These are phyloP conservation scores for Russula abietina DNA, from an alignment of 768 basidiomycete genomes.

Conservation along the genomic window DNA sequence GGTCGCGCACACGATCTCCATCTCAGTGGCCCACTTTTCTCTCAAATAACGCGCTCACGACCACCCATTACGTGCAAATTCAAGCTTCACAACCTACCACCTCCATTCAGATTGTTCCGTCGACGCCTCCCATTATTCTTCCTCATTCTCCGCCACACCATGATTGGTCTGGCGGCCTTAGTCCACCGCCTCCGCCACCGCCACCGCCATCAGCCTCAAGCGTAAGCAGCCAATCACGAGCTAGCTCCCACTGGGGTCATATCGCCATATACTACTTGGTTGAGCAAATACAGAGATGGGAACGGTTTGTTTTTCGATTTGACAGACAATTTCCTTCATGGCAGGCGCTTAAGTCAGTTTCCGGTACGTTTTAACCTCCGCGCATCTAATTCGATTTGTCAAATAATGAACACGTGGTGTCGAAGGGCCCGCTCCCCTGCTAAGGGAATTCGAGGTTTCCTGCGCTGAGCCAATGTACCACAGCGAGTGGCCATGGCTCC, in stretches of 20 bases:
- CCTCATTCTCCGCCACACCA: constrained; percentile 25
- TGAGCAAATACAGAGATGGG: constrained; percentile 77
- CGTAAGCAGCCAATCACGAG: constrained; percentile 32
- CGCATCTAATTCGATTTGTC: not conserved
- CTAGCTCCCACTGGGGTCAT: constrained; percentile 69
- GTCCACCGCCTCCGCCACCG: constrained; percentile 17
- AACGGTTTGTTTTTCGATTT: constrained; percentile 73
- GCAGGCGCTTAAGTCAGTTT: constrained; percentile 65
- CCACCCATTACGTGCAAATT: constrained; percentile 27
- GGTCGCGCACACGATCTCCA: constrained; percentile 24
- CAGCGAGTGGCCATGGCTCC: constrained; percentile 71
- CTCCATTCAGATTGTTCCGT: constrained; percentile 25
- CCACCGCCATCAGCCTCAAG: constrained; percentile 27
- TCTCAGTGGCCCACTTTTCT: constrained; percentile 26
- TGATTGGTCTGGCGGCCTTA: constrained; percentile 20
- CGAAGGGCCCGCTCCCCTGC: constrained; percentile 63
- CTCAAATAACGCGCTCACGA: constrained; percentile 24
- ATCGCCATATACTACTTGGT: constrained; percentile 74
- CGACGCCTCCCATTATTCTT: constrained; percentile 20
- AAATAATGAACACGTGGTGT: constrained; percentile 10
- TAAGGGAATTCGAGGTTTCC: constrained; percentile 74
- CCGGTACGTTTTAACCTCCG: constrained; percentile 40
- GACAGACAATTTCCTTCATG: constrained; percentile 72
- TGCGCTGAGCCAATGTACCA: constrained; percentile 53
- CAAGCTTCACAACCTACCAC: constrained; percentile 22